Base-by-base conservation (phyloP, 805 yeast species). In the Candida gorgasii region DNA sequence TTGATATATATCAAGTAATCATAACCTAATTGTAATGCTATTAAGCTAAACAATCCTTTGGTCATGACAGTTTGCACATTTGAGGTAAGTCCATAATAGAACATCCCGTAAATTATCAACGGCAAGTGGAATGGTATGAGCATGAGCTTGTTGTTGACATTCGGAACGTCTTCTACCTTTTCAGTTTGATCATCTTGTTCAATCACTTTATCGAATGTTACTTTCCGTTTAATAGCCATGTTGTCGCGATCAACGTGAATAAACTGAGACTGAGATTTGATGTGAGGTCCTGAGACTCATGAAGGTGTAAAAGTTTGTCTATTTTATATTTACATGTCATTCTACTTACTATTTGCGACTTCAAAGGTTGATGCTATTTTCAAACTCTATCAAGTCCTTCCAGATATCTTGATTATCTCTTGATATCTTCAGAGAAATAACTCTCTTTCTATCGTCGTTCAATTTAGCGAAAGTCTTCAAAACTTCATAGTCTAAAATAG, bases 331-430 rank as follows among this genome's bases (percentile, higher is more conserved):
- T 20, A 20, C 24, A 20, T 20, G 24, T 20, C n/a, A 20, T 28
- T 11, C 6, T 12, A 28, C 32, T 12, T 28, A 13, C 14, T 13
- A 28, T 8, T 30, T n/a, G n/a, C n/a, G n/a, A n/a, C 7, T 6
- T 13, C 12, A 24, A 24, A 40, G 33, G 16, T 36, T 41, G 14
- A 41, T 22, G 53, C 51, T 59, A 42, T 72, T 74, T 47, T 79
- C 84, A 33, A 78, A 63, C 48, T 78, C 80, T 23, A 80, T 71
- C 35, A 86, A 59, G 57, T 85, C 92, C 48, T 76, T 76, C 82
- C 89, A 85, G 6, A 84, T 65, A 27, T 84, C 89, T 39, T 72
- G 69, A 46, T 71, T 73, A 52, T 78, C 79, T 1, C 85, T 80
- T 13, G 71, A 55, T 6, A 82, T 77, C 53, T 82, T 84, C 22